Base-by-base conservation (phyloP, 2,329 filamentous ascomycete genomes). In the Fusarium brevicatenulatum region DNA sequence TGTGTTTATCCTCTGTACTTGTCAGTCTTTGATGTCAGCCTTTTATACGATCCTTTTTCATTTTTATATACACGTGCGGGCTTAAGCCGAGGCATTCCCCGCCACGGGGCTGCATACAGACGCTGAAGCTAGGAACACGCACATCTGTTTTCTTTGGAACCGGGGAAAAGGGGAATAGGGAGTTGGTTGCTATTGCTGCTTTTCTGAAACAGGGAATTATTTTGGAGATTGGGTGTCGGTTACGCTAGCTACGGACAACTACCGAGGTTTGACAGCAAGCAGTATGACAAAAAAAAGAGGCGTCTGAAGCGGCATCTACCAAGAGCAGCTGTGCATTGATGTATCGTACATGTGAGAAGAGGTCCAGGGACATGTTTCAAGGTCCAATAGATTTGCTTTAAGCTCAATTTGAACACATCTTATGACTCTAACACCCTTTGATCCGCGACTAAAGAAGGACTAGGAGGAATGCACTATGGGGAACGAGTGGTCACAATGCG, bases 341-440 rank as follows among this genome's bases (percentile, higher is more conserved):
- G 73, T 69, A 68, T 70, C 59, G 50, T 70, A 66, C 75, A 77
- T 77, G 75, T 76, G 67, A 77, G 65, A 70, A 49, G 37, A 66
- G 47, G 61, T 55, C 56, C 70, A 70, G 70, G 70, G 66, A 73
- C 44, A 54, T 46, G 49, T 73, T 59, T 50, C 61, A 53, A 66
- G 71, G 59, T 58, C 75, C 75, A 77, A 77, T 77, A 66, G 75
- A 59, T 72, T 71, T 76, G 69, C 64, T 67, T 70, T 53, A 66
- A 67, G 61, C 54, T 66, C 70, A 63, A 55, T 65, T 72, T 68
- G 64, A 73, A 65, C 60, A 66, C 71, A 70, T 72, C 61, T 55
- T 70, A 77, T 77, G 75, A 77, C 70, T 75, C 70, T 70, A 68
- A 37, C 44, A 44, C 57, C 68, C 70, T 37, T 66, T 72, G 42